Evolutionary conservation across 805 yeast genomes (phyloP), one percentile per base, ranked within the genome.

Genomic region (Metschnikowia koreensis): DNA sequence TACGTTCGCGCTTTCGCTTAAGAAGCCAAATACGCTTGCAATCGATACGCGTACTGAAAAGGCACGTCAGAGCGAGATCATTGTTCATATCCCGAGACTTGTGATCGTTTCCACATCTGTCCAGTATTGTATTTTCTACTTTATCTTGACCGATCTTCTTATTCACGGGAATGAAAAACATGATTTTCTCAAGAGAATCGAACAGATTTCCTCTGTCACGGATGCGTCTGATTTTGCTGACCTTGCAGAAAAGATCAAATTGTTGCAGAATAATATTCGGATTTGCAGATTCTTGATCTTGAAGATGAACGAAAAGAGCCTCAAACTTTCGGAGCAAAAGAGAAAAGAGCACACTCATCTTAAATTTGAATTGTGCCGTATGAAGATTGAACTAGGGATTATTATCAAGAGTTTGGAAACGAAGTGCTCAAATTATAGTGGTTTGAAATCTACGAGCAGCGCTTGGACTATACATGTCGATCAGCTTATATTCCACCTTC

Each of bases 401-500:
- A 55, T 74, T 12, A 71, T 74, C 66, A 52, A 51, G 36, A 48
- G 60, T 26, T 47, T 57, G 34, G 59, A 57, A 44, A 47, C 51
- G 11, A 51, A 48, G 17, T 47, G 46, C 34, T 50, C 53, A n/a
- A 55, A 52, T 22, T 47, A 37, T 15, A 50, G 46, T 16, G 51
- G 44, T 10, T 27, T 47, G 33, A 42, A 47, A 12, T 57, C 57
- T 9, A 44, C 50, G 26, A 48, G 57, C 33, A 37, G 53, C 6
- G 43, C 50, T 10, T 59, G 60, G 62, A 44, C 45, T 9, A 44
- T 59, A 13, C 40, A 48, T 17, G 82, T 92, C 0, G 91, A 86
- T 57, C 86, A 86, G 53, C 74, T 90, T 40, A 81, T 84, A 40
- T 73, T 90, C 66, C 93, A 87, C 61, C 71, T 92, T 64, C 70